A percentile compares a stretch with the other conserved stretches of the same genome.
Evolutionary conservation across 2,329 filamentous ascomycete genomes (phyloP).

Genomic region (Neopestalotiopsis rosae): DNA sequence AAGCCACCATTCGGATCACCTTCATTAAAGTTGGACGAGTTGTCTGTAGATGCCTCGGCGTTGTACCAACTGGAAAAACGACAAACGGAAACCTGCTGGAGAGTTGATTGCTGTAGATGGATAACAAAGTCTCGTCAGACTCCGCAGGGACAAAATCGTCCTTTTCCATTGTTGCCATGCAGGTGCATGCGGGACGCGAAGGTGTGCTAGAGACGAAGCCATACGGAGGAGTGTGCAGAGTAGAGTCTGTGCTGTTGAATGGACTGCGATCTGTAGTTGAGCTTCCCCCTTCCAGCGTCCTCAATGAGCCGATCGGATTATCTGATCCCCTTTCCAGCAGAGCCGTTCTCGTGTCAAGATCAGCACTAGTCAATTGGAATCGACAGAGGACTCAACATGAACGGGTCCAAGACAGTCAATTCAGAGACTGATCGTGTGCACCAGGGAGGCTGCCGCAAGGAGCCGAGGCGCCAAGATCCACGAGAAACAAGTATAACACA

Average conservation of each 20-base stretch:
- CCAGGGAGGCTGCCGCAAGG: no score
- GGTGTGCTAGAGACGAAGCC: background rate
- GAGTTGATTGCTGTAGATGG: constrained; percentile 7
- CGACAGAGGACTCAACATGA: no score
- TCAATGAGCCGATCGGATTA: background rate
- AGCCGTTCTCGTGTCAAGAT: no score
- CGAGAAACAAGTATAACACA: background rate
- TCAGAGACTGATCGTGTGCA: no score
- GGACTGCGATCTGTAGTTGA: background rate
- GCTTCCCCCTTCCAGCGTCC: background rate
- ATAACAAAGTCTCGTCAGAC: constrained; percentile 5
- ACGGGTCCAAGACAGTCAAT: no score
- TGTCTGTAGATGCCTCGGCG: background rate
- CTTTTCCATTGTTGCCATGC: background rate
- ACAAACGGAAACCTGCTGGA: constrained; percentile 10
- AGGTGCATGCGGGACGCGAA: background rate
- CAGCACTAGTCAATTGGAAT: no score
- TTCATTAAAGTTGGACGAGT: constrained; percentile 10
- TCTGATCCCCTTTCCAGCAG: no score
- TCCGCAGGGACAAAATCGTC: background rate
- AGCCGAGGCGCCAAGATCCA: no score
- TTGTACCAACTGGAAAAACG: background rate
- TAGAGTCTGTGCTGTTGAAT: background rate
- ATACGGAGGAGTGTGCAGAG: background rate
- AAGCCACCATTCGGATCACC: constrained; percentile 10